A percentile compares a stretch with the other conserved stretches of the same genome.
These are phyloP conservation scores for Penicillium sp. DNA, from an alignment of 2,329 filamentous ascomycete species.

Conservation along the genomic window DNA sequence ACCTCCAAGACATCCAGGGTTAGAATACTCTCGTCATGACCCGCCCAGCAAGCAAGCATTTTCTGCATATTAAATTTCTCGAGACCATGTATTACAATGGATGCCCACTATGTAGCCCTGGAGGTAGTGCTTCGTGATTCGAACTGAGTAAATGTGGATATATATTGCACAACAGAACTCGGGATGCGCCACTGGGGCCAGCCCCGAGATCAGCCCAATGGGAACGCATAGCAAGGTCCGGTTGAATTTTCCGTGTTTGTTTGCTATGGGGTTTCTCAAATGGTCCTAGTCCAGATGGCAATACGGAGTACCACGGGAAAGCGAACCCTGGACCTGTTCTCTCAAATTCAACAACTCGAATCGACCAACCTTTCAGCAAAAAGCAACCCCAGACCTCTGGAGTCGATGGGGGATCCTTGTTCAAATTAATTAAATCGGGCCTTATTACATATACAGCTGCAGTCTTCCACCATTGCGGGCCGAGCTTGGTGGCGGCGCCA, in stretches of 20 bases:
- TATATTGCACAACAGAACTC: not conserved
- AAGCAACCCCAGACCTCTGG: not conserved
- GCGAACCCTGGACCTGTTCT: not conserved
- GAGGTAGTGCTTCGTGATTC: not conserved
- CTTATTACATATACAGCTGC: constrained; percentile 3
- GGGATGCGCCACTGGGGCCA: not conserved
- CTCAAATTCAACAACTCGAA: too few relatives aligned
- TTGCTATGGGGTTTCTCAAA: not conserved
- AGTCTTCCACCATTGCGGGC: not conserved
- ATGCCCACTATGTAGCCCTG: too few relatives aligned
- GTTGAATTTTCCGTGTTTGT: constrained; percentile 1
- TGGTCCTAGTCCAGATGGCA: not conserved
- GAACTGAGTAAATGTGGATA: not conserved
- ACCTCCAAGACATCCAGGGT: not conserved
- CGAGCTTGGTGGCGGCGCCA: constrained; percentile 1
- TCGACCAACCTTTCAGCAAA: not conserved
- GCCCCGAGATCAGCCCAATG: not conserved
- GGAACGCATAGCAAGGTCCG: not conserved
- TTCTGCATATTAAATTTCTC: too few relatives aligned
- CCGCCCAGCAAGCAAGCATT: too few relatives aligned
- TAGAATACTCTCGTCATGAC: too few relatives aligned
- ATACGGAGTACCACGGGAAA: not conserved
- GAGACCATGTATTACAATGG: too few relatives aligned
- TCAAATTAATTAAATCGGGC: constrained; percentile 1
- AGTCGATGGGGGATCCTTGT: not conserved